Base-by-base conservation (phyloP, 208 protist genomes). In the Tritrichomonas musculus region DNA sequence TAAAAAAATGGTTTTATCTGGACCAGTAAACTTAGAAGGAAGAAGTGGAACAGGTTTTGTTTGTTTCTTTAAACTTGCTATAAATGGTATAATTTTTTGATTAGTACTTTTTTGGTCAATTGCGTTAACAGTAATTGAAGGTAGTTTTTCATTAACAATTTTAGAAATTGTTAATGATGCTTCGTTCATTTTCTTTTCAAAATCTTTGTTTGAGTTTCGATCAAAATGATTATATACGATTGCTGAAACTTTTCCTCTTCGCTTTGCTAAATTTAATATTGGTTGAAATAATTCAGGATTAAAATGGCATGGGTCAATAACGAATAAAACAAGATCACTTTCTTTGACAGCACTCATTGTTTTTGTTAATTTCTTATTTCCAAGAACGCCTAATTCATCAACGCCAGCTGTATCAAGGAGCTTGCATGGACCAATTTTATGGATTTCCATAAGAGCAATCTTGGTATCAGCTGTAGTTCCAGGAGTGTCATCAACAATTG, bases 381-480 rank as follows among this genome's bases (percentile, higher is more conserved):
- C 95, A 3, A 96, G 94, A 25, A 64, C 1, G 20, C 95, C 94
- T 14, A 60, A 66, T 57, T 96, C 95, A 75, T 96, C 95, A 25
- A 95, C 88, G 60, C 95, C 95, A 25, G 95, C 94, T 3, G 95
- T 96, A 94, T 96, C 95, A 64, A 96, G 95, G 11, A 96, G 73
- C 64, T 96, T 96, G 69, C 94, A 93, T 11, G 95, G 94, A 13
- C 95, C 95, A 9, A 96, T 13, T 0, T 64, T 92, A 65, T 96
- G 95, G 33, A 96, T 84, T 60, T 96, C 95, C 94, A 96, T 96
- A 44, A 96, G 57, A 39, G 95, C 94, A n/a, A 94, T 82, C 93
- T 96, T 96, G 13, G 92, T 94, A 93, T 96, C 95, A 9, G 95
- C 95, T 30, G 95, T 96, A 8, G 95, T 96, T 75, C 95, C 95